These are phyloP conservation scores for Candida parachauliodes DNA, from an alignment of 805 yeast species.

Conservation along the genomic window DNA sequence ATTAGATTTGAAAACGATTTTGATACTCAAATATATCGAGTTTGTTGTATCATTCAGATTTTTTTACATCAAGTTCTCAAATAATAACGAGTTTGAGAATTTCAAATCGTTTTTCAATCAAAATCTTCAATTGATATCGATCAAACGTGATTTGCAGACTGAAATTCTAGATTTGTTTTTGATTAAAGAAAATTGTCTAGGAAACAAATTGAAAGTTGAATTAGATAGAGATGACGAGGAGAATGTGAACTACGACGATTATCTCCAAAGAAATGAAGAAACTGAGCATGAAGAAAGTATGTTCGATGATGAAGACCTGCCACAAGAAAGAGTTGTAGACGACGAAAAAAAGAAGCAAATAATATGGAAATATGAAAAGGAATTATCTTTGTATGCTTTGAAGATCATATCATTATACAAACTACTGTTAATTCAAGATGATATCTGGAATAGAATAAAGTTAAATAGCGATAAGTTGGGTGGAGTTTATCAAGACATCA, in stretches of 20 bases:
- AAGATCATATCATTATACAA: conserved; percentile 36
- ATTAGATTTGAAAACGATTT: conserved; percentile 16
- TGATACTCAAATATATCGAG: conserved; percentile 29
- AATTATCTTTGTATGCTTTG: conserved; percentile 37
- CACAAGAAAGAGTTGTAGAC: conserved; percentile 12
- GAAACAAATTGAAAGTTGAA: conserved; percentile 30
- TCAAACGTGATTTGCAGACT: conserved; percentile 27
- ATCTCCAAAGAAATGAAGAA: conserved; percentile 6
- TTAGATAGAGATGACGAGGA: conserved; percentile 54
- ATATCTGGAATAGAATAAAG: conserved; percentile 26
- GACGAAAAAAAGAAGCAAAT: conserved; percentile 5
- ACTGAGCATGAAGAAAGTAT: conserved; percentile 6
- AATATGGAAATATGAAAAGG: conserved; percentile 38
- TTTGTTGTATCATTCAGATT: conserved; percentile 28
- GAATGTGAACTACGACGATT: conserved; percentile 39
- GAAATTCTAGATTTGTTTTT: conserved; percentile 43
- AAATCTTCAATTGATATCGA: conserved; percentile 14
- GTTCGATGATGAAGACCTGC: conserved; percentile 14
- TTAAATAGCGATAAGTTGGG: conserved; percentile 38
- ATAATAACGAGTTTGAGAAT: conserved; percentile 24
- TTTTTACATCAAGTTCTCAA: conserved; percentile 28
- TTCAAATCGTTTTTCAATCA: conserved; percentile 32
- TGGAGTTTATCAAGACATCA: conserved; percentile 23
- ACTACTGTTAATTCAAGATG: conserved; percentile 26
- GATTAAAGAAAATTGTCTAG: conserved; percentile 45